Conservation (phyloP, 2,329 filamentous ascomycete genomes). For the Metarhizium sp. region DNA sequence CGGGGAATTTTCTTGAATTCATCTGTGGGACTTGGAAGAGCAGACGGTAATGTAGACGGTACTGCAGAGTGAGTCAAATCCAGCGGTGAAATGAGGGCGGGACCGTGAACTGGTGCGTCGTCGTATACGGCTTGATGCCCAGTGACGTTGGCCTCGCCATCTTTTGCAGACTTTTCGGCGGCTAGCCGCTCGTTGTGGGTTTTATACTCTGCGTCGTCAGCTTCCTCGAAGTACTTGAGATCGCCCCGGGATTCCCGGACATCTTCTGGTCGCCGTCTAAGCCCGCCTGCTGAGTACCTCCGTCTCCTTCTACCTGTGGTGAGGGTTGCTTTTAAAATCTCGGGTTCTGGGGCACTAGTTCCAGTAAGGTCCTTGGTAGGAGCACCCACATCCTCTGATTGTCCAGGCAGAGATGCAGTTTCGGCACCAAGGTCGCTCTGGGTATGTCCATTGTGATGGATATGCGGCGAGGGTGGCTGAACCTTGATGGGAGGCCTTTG, state of each 20-base stretch:
- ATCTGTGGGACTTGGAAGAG: slow-evolving; percentile 25
- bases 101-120: neutral
- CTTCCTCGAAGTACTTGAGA: slow-evolving; percentile 84
- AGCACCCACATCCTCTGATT: slow-evolving; percentile 26
- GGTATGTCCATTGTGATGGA: slow-evolving; percentile 1
- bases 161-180: neutral
- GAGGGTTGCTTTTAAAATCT: slow-evolving; percentile 37
- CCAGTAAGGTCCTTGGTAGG: slow-evolving; percentile 48
- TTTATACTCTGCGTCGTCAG: slow-evolving; percentile 73
- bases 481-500: neutral
- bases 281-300: slow-evolving; percentile 78
- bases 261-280: slow-evolving; percentile 64
- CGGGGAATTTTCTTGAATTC: slow-evolving; percentile 38
- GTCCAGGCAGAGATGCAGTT: slow-evolving; percentile 14
- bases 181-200: slow-evolving; percentile 9
- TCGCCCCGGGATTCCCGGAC: slow-evolving; percentile 63
- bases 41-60: slow-evolving; percentile 19
- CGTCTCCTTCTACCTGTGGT: slow-evolving; percentile 44
- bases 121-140: neutral
- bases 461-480: neutral
- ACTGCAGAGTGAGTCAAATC: slow-evolving; percentile 12
- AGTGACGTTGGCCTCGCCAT: neutral
- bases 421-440: slow-evolving; percentile 24
- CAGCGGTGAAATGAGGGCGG: neutral
- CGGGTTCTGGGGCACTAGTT: slow-evolving; percentile 55